A percentile compares a stretch with the other conserved stretches of the same genome.
Conservation (phyloP, 176 grass and related monocot genomes). For the Phragmites australis region DNA sequence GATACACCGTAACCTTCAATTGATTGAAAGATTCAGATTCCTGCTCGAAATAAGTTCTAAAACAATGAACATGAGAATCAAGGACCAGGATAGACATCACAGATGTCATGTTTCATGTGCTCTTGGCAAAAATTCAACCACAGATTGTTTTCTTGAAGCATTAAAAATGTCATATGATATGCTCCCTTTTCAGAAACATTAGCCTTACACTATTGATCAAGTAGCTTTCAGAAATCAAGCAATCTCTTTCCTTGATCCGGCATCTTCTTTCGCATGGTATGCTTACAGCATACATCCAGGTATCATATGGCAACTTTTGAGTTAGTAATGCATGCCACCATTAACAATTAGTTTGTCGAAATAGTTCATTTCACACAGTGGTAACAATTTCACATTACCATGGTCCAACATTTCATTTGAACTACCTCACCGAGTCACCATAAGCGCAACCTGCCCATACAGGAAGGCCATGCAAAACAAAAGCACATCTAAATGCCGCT, state of each 20-base stretch:
- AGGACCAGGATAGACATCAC: conserved; percentile 6
- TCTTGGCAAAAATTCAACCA: background rate
- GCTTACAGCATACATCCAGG: background rate
- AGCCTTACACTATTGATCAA: background rate
- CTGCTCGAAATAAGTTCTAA: background rate
- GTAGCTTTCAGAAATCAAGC: background rate
- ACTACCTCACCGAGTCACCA: background rate
- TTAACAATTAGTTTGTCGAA: background rate
- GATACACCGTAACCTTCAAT: too few relatives aligned
- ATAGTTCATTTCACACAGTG: background rate
- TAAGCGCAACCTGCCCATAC: background rate
- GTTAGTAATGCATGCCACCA: background rate
- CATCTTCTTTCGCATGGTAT: background rate
- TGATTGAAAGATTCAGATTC: too few relatives aligned
- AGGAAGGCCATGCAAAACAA: background rate
- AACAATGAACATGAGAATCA: background rate
- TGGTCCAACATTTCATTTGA: background rate
- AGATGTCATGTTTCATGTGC: conserved; percentile 5
- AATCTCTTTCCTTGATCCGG: background rate
- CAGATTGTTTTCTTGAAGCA: background rate
- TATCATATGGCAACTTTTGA: conserved; percentile 1
- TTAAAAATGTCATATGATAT: background rate
- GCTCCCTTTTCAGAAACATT: background rate
- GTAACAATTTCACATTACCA: background rate
- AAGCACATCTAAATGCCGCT: background rate